Percentiles rank a stretch among this genome's conserved stretches.
Conservation (phyloP, 129 eudicot genomes). For the Lonicera japonica region DNA sequence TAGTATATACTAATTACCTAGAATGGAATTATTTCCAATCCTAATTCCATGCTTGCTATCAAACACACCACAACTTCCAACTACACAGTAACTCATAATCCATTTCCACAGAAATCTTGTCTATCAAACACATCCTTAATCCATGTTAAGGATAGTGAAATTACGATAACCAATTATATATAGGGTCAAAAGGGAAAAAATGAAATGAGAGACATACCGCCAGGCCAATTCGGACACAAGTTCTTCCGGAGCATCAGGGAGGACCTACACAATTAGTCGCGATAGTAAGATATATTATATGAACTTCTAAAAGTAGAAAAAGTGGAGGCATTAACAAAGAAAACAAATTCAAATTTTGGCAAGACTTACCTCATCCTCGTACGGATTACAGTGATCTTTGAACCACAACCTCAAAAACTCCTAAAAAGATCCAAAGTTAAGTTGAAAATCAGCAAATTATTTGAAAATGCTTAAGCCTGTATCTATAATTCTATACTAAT, state of each 20-base stretch:
- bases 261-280: conserved; percentile 47
- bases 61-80: no score
- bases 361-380: conserved; percentile 68
- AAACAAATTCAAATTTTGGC: not conserved
- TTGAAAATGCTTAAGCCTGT: not conserved
- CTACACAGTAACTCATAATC: no score
- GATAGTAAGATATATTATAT: not conserved
- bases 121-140: no score
- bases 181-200: not conserved
- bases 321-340: not conserved
- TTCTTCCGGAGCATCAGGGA: conserved; percentile 94
- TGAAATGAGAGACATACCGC: conserved; percentile 47
- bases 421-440: conserved; percentile 24
- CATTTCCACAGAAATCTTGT: no score
- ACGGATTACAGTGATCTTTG: conserved; percentile 85
- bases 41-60: no score
- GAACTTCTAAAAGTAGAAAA: not conserved
- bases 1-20: no score
- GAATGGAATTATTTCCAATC: no score
- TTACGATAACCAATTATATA: no score
- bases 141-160: no score
- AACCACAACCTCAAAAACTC: conserved; percentile 98
- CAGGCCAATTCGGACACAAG: conserved; percentile 93
- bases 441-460: conserved; percentile 1
- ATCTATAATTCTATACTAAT: not conserved